Percentiles rank a stretch among this genome's conserved stretches.
phyloP scores from a whole-genome alignment of 2,329 filamentous ascomycete species.

The Moelleriella libera region DNA sequence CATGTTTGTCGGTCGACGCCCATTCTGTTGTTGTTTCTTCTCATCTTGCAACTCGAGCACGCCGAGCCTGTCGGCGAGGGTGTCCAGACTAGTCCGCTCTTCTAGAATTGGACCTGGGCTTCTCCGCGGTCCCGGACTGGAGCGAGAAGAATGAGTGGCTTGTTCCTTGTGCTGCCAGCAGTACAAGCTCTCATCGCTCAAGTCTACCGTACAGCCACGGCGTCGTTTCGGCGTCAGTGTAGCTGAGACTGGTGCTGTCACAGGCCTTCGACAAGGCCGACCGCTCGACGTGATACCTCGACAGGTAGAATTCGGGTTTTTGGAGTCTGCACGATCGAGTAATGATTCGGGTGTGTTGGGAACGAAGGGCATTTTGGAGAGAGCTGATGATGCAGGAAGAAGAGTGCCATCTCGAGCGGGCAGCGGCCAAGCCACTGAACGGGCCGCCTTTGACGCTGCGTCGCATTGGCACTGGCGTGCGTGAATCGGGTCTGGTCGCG shows the following conservation, averaged over 20 bases:
- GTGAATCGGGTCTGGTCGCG: background rate
- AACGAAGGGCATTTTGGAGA: conserved; percentile 22
- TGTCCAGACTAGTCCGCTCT: conserved; percentile 70
- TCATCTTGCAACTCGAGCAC: conserved; percentile 48
- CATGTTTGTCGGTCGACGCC: conserved; percentile 9
- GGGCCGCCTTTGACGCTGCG: too few relatives aligned
- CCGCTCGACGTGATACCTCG: conserved; percentile 73
- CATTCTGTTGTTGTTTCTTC: conserved; percentile 9
- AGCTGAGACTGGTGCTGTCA: conserved; percentile 24
- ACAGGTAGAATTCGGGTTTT: conserved; percentile 72
- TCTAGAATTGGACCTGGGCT: conserved; percentile 40
- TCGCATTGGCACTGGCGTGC: too few relatives aligned
- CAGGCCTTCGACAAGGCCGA: conserved; percentile 64
- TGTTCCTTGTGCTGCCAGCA: conserved; percentile 97
- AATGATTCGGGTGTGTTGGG: conserved; percentile 63
- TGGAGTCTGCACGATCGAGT: conserved; percentile 69
- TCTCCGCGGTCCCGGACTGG: conserved; percentile 28
- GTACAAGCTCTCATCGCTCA: conserved; percentile 50
- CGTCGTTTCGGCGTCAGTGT: conserved; percentile 10
- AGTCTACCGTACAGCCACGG: conserved; percentile 24
- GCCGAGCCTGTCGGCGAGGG: conserved; percentile 66
- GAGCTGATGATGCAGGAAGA: background rate
- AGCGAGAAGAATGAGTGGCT: conserved; percentile 35
- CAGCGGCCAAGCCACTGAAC: too few relatives aligned
- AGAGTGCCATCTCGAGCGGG: too few relatives aligned